Conservation (phyloP, 495 filamentous ascomycete genomes). For the Xylaria nigripes region DNA sequence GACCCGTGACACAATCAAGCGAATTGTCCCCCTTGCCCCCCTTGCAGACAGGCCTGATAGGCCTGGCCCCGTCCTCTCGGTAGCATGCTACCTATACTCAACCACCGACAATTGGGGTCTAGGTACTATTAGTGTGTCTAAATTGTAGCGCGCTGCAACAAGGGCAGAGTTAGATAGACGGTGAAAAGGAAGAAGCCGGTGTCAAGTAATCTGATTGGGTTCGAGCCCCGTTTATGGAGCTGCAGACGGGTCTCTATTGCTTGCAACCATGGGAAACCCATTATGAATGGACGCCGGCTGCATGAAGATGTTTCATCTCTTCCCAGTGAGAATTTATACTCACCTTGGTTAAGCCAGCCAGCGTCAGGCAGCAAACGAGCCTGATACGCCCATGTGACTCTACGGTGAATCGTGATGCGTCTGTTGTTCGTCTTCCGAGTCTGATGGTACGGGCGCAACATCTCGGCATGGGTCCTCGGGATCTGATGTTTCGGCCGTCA, state of each 20-base stretch:
- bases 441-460: background rate
- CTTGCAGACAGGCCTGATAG: background rate
- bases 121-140: too few species aligned
- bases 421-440: background rate
- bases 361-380: slow-evolving; percentile 1
- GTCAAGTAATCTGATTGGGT: background rate
- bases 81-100: slow-evolving; percentile 1
- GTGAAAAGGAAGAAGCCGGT: background rate
- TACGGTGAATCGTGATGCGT: background rate
- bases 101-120: background rate
- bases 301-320: background rate
- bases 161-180: background rate
- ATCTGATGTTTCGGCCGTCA: slow-evolving; percentile 1
- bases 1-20: background rate
- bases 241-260: background rate
- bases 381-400: background rate
- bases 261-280: background rate
- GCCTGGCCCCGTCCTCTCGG: background rate
- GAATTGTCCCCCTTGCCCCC: background rate
- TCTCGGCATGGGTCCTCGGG: background rate
- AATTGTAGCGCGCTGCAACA: background rate
- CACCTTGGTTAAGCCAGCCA: slow-evolving; percentile 2
- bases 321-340: background rate
- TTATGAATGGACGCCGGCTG: background rate
- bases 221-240: background rate